Conservation (phyloP, 352 stramenopile genomes). For the Pythium dissimile region DNA sequence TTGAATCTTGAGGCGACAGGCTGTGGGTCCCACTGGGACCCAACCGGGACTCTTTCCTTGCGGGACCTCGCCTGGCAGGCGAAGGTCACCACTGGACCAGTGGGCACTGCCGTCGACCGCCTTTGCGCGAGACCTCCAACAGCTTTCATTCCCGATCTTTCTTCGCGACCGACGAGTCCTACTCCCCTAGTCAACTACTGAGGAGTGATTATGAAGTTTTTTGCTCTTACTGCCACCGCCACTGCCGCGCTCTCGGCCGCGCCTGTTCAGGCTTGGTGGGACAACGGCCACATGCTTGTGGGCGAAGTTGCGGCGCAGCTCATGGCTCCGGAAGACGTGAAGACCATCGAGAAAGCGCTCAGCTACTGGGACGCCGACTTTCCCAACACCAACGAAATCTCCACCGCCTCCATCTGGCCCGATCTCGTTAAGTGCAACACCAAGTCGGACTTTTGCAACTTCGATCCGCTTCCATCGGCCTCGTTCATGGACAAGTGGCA, state of each 20-base stretch:
- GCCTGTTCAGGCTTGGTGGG: constrained; percentile 27
- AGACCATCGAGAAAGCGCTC: constrained; percentile 26
- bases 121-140: not conserved
- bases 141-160: constrained; percentile 9
- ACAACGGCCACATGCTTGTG: constrained; percentile 36
- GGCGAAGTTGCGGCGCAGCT: constrained; percentile 28
- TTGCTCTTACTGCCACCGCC: not conserved
- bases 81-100: too few relatives aligned
- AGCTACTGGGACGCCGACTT: constrained; percentile 24
- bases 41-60: too few relatives aligned
- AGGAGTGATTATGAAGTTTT: constrained; percentile 4
- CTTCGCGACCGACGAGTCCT: constrained; percentile 5
- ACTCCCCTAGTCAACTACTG: not conserved
- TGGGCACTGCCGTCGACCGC: too few relatives aligned
- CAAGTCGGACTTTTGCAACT: constrained; percentile 11
- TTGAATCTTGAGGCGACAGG: too few relatives aligned
- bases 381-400: constrained; percentile 27
- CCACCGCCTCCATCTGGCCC: constrained; percentile 32
- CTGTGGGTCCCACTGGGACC: too few relatives aligned
- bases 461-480: constrained; percentile 33
- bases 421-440: constrained; percentile 32
- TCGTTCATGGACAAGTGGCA: constrained; percentile 60
- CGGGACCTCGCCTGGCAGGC: too few relatives aligned
- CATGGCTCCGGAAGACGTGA: constrained; percentile 21
- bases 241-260: constrained; percentile 2